These are phyloP conservation scores for Boletus rufocinnamomeus DNA, from an alignment of 768 basidiomycete species.

Conservation along the genomic window DNA sequence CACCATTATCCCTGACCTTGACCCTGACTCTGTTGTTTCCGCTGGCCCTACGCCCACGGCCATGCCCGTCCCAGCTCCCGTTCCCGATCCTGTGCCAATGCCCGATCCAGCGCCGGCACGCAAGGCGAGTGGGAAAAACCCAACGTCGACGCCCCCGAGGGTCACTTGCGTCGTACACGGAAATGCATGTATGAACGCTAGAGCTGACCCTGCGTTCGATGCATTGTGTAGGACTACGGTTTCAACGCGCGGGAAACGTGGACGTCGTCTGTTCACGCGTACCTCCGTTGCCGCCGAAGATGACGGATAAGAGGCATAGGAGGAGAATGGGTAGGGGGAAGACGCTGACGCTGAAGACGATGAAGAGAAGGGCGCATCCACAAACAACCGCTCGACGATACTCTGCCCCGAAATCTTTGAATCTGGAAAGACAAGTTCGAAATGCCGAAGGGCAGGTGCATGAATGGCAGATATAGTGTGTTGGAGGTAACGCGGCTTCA, in stretches of 20 bases:
- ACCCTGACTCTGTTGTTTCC: background rate
- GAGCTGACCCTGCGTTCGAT: slow-evolving; percentile 25
- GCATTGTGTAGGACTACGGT: slow-evolving; percentile 30
- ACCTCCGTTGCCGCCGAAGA: background rate
- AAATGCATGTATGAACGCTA: slow-evolving; percentile 32
- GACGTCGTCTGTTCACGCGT: slow-evolving; percentile 13
- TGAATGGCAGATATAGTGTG: slow-evolving; percentile 31
- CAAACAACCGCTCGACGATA: slow-evolving; percentile 28
- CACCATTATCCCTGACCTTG: background rate
- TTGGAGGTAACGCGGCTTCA: slow-evolving; percentile 36
- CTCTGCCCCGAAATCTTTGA: slow-evolving; percentile 31
- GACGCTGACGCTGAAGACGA: slow-evolving; percentile 7
- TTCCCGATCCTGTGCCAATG: background rate
- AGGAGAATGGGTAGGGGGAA: slow-evolving; percentile 3
- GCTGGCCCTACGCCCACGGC: slow-evolving; percentile 3
- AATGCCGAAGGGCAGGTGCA: slow-evolving; percentile 33
- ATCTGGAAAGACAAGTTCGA: slow-evolving; percentile 36
- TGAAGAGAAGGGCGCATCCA: slow-evolving; percentile 4
- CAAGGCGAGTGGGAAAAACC: slow-evolving; percentile 24
- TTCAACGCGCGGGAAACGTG: slow-evolving; percentile 32
- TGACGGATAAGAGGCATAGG: slow-evolving; percentile 1
- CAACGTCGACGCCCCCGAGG: slow-evolving; percentile 31
- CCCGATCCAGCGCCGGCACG: slow-evolving; percentile 8
- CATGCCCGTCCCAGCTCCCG: background rate
- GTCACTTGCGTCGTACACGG: slow-evolving; percentile 22